Conservation (phyloP, 306 rosid genomes). For the Purshia tridentata region DNA sequence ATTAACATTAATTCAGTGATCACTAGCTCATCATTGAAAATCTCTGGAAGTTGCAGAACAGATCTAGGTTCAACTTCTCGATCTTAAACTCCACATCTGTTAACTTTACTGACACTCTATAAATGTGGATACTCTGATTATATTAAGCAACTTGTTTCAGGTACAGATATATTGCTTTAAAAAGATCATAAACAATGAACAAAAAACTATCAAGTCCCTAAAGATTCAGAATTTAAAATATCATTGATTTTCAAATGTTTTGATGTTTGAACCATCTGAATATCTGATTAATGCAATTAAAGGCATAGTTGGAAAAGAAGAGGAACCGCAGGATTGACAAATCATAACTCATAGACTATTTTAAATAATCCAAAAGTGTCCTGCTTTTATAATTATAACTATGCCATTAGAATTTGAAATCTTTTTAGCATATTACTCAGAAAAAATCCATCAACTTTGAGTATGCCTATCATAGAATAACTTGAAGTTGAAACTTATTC, state of each 20-base stretch:
- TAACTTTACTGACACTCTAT: not conserved
- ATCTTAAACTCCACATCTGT: not conserved
- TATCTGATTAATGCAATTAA: not conserved
- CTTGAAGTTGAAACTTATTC: not conserved
- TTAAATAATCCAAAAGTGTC: constrained; percentile 4
- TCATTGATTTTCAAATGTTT: not conserved
- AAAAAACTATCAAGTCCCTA: not conserved
- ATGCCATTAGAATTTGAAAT: not conserved
- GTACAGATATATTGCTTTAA: not conserved
- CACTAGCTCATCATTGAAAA: not conserved
- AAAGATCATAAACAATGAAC: not conserved
- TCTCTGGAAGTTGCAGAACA: not conserved
- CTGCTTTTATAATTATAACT: too few relatives aligned
- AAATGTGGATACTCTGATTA: not conserved
- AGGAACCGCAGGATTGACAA: not conserved
- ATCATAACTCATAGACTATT: not conserved
- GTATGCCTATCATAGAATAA: constrained; percentile 1
- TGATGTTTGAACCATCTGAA: not conserved
- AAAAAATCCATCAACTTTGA: constrained; percentile 8
- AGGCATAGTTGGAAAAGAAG: not conserved
- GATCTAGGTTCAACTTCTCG: not conserved
- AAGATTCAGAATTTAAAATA: not conserved
- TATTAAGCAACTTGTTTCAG: not conserved
- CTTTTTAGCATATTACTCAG: not conserved
- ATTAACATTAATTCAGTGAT: not conserved